Conservation (phyloP, 2,329 filamentous ascomycete species). For the Ambrosiella cleistominuta region DNA sequence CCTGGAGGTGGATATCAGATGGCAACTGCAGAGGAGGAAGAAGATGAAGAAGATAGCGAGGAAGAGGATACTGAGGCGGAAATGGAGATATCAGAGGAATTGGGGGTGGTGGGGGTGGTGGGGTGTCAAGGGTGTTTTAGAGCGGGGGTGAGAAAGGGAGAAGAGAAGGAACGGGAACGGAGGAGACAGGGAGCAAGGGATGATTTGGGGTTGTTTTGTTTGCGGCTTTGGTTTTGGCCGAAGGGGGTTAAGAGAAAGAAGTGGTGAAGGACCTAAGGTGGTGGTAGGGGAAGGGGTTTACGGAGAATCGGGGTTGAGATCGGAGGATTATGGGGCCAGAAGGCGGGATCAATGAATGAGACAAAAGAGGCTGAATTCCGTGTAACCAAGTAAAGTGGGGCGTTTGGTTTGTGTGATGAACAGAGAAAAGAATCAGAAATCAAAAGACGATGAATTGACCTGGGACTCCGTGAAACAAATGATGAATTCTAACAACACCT, state of each 20-base stretch:
- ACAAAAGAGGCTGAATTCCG: too few relatives aligned
- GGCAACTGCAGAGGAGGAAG: not conserved
- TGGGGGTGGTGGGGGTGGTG: too few relatives aligned
- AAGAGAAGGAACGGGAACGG: not conserved
- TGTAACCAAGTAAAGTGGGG: too few relatives aligned
- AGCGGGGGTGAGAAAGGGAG: not conserved
- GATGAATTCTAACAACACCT: too few relatives aligned
- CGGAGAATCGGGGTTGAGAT: too few relatives aligned
- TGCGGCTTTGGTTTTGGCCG: not conserved
- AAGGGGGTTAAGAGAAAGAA: not conserved
- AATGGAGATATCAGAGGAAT: too few relatives aligned
- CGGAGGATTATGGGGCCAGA: too few relatives aligned
- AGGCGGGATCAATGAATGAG: too few relatives aligned
- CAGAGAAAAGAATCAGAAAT: not conserved
- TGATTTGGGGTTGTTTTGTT: not conserved
- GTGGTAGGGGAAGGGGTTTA: not conserved
- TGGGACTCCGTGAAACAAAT: too few relatives aligned
- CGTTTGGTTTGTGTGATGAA: not conserved
- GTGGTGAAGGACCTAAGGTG: not conserved
- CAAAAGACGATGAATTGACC: not conserved
- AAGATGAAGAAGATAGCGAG: too few relatives aligned
- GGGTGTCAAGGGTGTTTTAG: not conserved
- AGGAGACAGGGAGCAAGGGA: not conserved
- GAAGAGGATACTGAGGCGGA: too few relatives aligned
- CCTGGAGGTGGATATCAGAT: not conserved